Percentiles rank a stretch among this genome's conserved stretches.
These are phyloP conservation scores for Gardenia jasminoides DNA, from an alignment of 257 asterid species.

Conservation along the genomic window DNA sequence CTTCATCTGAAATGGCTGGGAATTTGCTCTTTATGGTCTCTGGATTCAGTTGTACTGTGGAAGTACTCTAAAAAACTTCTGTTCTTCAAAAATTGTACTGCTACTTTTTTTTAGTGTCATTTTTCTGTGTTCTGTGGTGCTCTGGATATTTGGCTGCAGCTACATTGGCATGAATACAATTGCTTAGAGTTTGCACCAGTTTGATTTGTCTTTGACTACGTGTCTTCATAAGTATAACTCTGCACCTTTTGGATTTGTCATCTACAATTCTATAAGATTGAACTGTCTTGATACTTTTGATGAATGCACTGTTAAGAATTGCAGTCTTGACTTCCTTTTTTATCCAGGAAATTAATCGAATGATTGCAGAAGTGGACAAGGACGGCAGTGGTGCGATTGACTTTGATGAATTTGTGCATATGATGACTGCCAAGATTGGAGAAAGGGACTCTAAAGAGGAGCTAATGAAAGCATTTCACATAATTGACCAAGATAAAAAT, in stretches of 20 bases:
- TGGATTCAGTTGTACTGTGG: background rate
- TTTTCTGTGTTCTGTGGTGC: background rate
- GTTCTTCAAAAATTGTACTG: background rate
- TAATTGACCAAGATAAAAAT: conserved; percentile 87
- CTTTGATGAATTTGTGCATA: conserved; percentile 77
- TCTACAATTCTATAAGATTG: background rate
- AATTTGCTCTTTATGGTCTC: background rate
- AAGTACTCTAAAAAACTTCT: background rate
- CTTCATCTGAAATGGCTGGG: background rate
- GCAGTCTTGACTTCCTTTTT: background rate
- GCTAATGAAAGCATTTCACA: conserved; percentile 78
- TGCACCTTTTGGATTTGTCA: background rate
- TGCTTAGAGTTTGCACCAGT: background rate
- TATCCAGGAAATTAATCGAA: conserved; percentile 68
- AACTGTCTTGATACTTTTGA: background rate
- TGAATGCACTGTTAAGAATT: background rate
- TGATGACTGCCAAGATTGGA: conserved; percentile 96
- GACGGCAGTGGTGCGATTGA: conserved; percentile 97
- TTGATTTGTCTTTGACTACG: background rate
- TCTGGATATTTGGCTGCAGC: background rate
- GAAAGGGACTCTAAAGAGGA: conserved; percentile 92
- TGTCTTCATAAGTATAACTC: background rate
- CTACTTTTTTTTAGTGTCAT: too few species aligned
- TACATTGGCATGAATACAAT: background rate
- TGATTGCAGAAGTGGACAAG: conserved; percentile 95